These are phyloP conservation scores for Lactifluus subvellereus DNA, from an alignment of 768 basidiomycete species.

Conservation along the genomic window DNA sequence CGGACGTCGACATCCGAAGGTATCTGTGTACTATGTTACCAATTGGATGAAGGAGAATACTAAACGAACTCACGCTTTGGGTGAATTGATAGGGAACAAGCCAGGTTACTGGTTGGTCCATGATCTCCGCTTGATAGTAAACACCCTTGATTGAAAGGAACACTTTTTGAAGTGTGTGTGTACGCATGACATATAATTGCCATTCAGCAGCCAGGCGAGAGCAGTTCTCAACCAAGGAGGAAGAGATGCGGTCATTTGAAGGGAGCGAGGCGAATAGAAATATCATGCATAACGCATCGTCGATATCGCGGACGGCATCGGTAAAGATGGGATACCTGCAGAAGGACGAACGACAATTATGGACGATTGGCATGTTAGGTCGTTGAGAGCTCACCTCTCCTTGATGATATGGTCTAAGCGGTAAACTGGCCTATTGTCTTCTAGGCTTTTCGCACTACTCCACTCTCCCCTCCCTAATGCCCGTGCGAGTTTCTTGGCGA, in stretches of 20 bases:
- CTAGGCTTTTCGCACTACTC: slow-evolving; percentile 88
- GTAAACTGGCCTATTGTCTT: slow-evolving; percentile 90
- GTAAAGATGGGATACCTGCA: slow-evolving; percentile 92
- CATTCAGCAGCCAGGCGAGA: slow-evolving; percentile 87
- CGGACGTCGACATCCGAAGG: slow-evolving; percentile 95
- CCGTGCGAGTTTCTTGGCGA: slow-evolving; percentile 92
- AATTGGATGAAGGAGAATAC: neutral
- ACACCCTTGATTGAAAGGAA: slow-evolving; percentile 98
- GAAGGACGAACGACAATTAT: neutral
- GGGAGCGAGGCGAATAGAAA: slow-evolving; percentile 91
- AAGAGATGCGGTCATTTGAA: slow-evolving; percentile 73
- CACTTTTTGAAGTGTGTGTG: slow-evolving; percentile 75
- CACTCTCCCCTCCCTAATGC: slow-evolving; percentile 94
- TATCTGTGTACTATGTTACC: slow-evolving; percentile 45
- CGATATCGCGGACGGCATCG: slow-evolving; percentile 92
- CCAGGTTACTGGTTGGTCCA: slow-evolving; percentile 93
- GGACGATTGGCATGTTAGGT: neutral
- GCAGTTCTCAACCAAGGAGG: slow-evolving; percentile 86
- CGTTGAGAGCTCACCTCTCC: slow-evolving; percentile 62
- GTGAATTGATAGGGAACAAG: slow-evolving; percentile 97
- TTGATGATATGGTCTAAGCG: slow-evolving; percentile 94
- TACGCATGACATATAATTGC: slow-evolving; percentile 93
- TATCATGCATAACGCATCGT: slow-evolving; percentile 94
- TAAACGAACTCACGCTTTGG: slow-evolving; percentile 59
- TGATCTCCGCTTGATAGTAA: slow-evolving; percentile 94